Evolutionary conservation across 306 rosid species (phyloP).

Genomic region (Malus asiatica): DNA sequence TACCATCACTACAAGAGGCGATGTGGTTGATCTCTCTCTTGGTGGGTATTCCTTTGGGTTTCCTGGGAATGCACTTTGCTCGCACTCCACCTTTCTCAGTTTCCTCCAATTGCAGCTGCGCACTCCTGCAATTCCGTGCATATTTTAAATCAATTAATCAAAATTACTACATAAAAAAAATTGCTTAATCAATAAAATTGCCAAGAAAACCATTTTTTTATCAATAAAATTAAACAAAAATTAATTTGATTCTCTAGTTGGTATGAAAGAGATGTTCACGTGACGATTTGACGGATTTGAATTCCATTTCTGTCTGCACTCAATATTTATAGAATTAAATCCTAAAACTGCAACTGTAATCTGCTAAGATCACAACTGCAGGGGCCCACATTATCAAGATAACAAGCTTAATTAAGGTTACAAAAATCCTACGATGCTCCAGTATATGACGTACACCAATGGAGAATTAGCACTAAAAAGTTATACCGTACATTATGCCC

Average conservation of each 20-base stretch:
- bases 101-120: constrained; percentile 51
- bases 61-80: constrained; percentile 87
- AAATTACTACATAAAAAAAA: too few species aligned
- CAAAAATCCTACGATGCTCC: not conserved
- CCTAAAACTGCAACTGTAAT: not conserved
- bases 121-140: constrained; percentile 40
- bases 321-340: not conserved
- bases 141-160: not conserved
- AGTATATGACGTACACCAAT: too few species aligned
- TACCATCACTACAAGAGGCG: constrained; percentile 14
- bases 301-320: not conserved
- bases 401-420: not conserved
- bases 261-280: not conserved
- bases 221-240: not conserved
- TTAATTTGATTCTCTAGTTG: not conserved
- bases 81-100: constrained; percentile 41
- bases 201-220: too few species aligned
- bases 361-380: not conserved
- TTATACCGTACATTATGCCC: too few species aligned
- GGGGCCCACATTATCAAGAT: not conserved
- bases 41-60: constrained; percentile 35
- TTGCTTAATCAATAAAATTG: too few species aligned
- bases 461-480: too few species aligned
- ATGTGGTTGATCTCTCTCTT: constrained; percentile 36
- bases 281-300: not conserved